Conservation (phyloP, 164 flowering plant species). For the Stephania japonica region DNA sequence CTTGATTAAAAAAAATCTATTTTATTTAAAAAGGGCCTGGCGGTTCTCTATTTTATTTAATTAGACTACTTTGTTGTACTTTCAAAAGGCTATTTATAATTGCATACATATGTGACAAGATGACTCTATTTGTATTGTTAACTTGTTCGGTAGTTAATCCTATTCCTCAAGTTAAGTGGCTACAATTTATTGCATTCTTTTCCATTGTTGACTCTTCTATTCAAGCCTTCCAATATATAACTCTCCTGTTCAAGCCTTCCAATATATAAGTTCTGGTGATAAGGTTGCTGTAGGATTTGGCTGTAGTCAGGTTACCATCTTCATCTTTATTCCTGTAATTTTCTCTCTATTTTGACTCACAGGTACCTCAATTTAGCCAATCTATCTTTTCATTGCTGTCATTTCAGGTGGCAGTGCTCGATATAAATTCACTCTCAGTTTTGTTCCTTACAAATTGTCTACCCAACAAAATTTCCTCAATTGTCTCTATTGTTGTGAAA, state of each 20-base stretch:
- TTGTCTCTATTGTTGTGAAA: conserved; percentile 41
- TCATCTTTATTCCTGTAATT: not conserved
- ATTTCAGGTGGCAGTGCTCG: conserved; percentile 70
- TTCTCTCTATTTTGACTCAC: not conserved
- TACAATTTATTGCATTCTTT: conserved; percentile 46
- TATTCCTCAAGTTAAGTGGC: conserved; percentile 33
- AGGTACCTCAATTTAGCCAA: not conserved
- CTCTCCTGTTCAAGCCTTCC: conserved; percentile 51
- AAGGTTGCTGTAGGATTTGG: conserved; percentile 74
- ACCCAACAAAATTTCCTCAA: conserved; percentile 39
- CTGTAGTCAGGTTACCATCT: conserved; percentile 56
- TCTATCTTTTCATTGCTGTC: conserved; percentile 1
- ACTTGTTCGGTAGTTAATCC: conserved; percentile 38
- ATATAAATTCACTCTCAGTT: conserved; percentile 41
- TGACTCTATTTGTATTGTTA: not conserved
- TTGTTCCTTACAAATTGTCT: conserved; percentile 40
- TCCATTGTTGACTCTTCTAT: conserved; percentile 42
- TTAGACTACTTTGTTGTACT: too few species aligned
- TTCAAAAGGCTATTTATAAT: too few species aligned
- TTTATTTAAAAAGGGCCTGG: too few species aligned
- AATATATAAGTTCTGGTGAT: conserved; percentile 42
- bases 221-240: too few species aligned
- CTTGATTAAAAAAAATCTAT: too few species aligned
- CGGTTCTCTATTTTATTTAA: too few species aligned
- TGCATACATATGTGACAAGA: not conserved